phyloP scores from a whole-genome alignment of 1,284 basidiomycete species.

The Acaromyces ingoldii region DNA sequence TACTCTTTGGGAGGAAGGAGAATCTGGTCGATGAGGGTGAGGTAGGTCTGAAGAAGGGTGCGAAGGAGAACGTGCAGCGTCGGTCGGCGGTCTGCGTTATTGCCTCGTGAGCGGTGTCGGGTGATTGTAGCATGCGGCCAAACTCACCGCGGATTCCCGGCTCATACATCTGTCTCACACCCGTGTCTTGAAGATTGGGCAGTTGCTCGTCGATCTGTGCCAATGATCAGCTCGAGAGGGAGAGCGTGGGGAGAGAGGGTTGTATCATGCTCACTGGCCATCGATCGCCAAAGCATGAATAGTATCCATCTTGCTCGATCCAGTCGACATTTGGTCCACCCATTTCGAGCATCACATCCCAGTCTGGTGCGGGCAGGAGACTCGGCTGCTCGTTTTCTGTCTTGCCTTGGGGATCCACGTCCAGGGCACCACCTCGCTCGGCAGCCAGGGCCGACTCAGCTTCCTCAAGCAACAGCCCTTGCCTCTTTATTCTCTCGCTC shows the following conservation, averaged over 20 bases:
- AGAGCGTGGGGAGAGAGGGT: constrained; percentile 13
- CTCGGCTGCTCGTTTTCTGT: too few relatives aligned
- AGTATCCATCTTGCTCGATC: constrained; percentile 49
- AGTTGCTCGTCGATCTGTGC: too few relatives aligned
- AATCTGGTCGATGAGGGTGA: constrained; percentile 31
- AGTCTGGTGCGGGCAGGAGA: constrained; percentile 14
- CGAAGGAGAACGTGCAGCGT: constrained; percentile 43
- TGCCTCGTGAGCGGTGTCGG: neutral
- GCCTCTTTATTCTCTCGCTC: too few relatives aligned
- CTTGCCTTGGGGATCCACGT: neutral
- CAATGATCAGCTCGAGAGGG: neutral
- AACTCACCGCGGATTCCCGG: too few relatives aligned
- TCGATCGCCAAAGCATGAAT: constrained; percentile 40
- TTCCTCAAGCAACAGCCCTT: neutral
- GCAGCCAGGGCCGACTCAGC: neutral
- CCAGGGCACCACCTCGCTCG: neutral
- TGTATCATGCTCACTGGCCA: constrained; percentile 26
- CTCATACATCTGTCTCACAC: too few relatives aligned
- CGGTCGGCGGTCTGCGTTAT: constrained; percentile 2
- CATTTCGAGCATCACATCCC: constrained; percentile 31
- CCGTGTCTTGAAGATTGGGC: too few relatives aligned
- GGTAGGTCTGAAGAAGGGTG: constrained; percentile 48
- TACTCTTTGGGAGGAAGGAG: constrained; percentile 39
- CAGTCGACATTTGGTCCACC: constrained; percentile 37
- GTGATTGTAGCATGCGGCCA: too few relatives aligned